A percentile compares a stretch with the other conserved stretches of the same genome.
phyloP scores from a whole-genome alignment of 1,284 basidiomycete species.

The Mycosarcoma maydis region DNA sequence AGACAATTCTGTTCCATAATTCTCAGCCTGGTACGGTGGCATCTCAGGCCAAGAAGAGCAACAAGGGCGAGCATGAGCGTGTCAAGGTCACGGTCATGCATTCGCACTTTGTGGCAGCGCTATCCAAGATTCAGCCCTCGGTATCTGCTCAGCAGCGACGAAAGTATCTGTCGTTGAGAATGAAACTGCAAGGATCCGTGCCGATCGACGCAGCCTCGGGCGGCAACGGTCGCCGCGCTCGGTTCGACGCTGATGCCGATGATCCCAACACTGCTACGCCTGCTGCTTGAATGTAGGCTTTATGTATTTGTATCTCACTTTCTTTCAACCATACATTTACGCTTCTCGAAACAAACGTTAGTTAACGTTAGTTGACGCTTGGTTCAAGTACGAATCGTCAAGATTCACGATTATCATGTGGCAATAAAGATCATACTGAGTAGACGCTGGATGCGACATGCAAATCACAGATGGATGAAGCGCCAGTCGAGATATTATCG shows the following conservation, averaged over 20 bases:
- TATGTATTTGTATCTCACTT: slow-evolving; percentile 15
- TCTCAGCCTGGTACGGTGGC: slow-evolving; percentile 7
- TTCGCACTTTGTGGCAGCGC: slow-evolving; percentile 78
- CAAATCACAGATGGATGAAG: too few species aligned
- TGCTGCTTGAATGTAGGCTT: slow-evolving; percentile 2
- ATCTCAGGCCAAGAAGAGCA: slow-evolving; percentile 4
- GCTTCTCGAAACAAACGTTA: neutral
- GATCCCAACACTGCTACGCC: slow-evolving; percentile 9
- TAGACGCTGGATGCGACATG: too few species aligned
- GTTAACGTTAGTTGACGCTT: neutral
- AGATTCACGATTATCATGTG: neutral
- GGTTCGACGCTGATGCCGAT: slow-evolving; percentile 15
- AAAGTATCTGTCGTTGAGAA: slow-evolving; percentile 72
- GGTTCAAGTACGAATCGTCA: too few species aligned
- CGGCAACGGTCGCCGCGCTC: slow-evolving; percentile 1
- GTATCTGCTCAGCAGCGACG: slow-evolving; percentile 82
- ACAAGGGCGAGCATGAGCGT: slow-evolving; percentile 11
- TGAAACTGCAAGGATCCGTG: slow-evolving; percentile 44
- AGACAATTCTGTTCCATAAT: slow-evolving; percentile 63
- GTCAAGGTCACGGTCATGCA: slow-evolving; percentile 65
- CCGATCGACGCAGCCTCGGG: slow-evolving; percentile 20
- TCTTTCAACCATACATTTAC: neutral
- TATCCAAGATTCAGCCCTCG: slow-evolving; percentile 86
- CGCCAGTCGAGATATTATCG: too few species aligned
- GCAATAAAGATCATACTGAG: neutral